These are phyloP conservation scores for Fraxinus albicans DNA, from an alignment of 305 asterid genomes.

Conservation along the genomic window DNA sequence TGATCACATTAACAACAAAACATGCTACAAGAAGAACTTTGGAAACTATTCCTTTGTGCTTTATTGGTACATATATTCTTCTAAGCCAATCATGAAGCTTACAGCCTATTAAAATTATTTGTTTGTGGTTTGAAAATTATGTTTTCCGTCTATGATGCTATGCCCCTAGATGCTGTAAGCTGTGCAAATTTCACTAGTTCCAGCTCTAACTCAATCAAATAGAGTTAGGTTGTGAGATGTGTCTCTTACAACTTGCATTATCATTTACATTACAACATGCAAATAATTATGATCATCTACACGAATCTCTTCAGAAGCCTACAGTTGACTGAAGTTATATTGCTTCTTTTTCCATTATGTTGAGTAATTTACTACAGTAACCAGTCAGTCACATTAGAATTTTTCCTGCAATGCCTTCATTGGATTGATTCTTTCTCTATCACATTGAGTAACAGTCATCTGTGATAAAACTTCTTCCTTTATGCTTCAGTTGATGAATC, in stretches of 20 bases:
- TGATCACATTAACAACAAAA: background rate
- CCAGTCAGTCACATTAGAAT: background rate
- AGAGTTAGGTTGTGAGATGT: background rate
- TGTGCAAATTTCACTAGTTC: background rate
- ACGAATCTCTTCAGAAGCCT: background rate
- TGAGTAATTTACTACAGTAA: background rate
- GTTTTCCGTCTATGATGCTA: background rate
- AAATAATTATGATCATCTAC: background rate
- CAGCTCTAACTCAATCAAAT: background rate
- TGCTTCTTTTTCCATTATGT: background rate
- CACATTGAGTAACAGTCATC: background rate
- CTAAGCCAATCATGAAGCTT: background rate
- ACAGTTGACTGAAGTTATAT: background rate
- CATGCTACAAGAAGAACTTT: background rate
- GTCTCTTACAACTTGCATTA: background rate
- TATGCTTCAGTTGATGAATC: background rate
- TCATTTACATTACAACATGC: background rate
- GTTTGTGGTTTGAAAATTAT: background rate
- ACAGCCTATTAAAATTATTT: background rate
- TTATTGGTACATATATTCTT: background rate
- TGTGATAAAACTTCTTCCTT: background rate
- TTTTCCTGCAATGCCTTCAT: background rate
- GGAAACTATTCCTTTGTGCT: background rate
- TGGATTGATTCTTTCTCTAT: background rate
- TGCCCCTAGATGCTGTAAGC: background rate